Evolutionary conservation across 306 rosid species (phyloP), one percentile per base, ranked within the genome.

Genomic region (Hippophae gyantsensis): DNA sequence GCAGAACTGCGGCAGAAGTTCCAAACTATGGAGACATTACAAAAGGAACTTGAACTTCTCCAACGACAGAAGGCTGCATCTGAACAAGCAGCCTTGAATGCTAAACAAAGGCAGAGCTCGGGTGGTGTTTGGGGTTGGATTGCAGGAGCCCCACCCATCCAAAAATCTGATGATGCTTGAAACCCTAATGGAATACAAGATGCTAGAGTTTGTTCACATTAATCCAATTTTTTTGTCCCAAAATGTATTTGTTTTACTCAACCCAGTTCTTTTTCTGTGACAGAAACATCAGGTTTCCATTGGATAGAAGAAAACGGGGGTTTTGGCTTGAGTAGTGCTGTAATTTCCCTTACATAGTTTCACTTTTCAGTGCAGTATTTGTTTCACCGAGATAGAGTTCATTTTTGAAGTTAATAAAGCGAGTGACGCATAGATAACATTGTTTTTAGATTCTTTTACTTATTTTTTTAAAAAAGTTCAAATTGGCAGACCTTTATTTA

Each of bases 101-200:
- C 79, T 59, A 87, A 73, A 77, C 85, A 79, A 61, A 84, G 76
- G 64, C 89, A 84, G 79, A 42, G 84, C 55, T 90, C 97, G 42
- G 84, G 97, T 6, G 86, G 95, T 3, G 75, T 90, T 58, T 90
- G 96, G 97, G 96, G 96, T 62, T 90, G 97, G 97, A 88, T 90
- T 23, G 94, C 96, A 0, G 96, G 95, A 47, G 6, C 77, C 40
- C 94, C 95, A 48, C 60, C 86, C 5, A 9, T 4, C 13, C 74
- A 61, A 38, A 63, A 61, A 9, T 48, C 27, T 3, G 86, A 79
- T 42, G 81, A 87, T 43, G 89, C 67, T 52, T 82, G 82, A 75
- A 42, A 50, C 47, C 54, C 66, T 56, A 62, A 54, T 53, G 61
- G 55, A 54, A 72, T 71, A 78, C 62, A 55, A 69, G 51, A 52